These are phyloP conservation scores for Termitomyces sp. DNA, from an alignment of 768 basidiomycete genomes.

Conservation along the genomic window DNA sequence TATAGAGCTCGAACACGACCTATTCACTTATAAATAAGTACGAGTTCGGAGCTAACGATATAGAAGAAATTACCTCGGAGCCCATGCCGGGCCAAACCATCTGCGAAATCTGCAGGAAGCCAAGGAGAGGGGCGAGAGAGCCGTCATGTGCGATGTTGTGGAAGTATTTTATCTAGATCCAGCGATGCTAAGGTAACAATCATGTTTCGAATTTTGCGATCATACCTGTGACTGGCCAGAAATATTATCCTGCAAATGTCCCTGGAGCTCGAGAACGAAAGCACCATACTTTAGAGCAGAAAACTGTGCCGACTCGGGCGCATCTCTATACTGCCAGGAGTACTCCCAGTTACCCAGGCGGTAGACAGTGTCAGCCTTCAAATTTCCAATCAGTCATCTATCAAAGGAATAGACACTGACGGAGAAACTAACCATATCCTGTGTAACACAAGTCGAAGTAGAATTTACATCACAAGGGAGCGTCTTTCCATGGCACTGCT, in stretches of 20 bases:
- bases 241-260: constrained; percentile 31
- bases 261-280: constrained; percentile 40
- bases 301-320: constrained; percentile 36
- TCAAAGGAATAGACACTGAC: background rate
- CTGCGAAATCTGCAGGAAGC: constrained; percentile 40
- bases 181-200: background rate
- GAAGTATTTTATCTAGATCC: constrained; percentile 7
- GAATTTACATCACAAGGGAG: constrained; percentile 42
- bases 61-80: constrained; percentile 26
- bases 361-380: constrained; percentile 44
- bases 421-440: constrained; percentile 27
- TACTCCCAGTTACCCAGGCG: constrained; percentile 61
- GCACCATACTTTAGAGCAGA: constrained; percentile 39
- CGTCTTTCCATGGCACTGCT: constrained; percentile 40
- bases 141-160: constrained; percentile 43
- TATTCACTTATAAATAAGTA: constrained; percentile 7
- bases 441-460: constrained; percentile 36
- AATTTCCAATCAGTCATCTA: background rate
- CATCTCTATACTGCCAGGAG: constrained; percentile 44
- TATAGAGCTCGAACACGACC: constrained; percentile 43
- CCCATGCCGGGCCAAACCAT: constrained; percentile 59
- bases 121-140: constrained; percentile 42
- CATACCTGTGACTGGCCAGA: constrained; percentile 29
- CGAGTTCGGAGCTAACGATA: background rate
- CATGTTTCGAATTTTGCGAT: too few species aligned